A percentile compares a stretch with the other conserved stretches of the same genome.
Evolutionary conservation across 2,329 filamentous ascomycete species (phyloP).

Genomic region (Aureobasidium sp.): DNA sequence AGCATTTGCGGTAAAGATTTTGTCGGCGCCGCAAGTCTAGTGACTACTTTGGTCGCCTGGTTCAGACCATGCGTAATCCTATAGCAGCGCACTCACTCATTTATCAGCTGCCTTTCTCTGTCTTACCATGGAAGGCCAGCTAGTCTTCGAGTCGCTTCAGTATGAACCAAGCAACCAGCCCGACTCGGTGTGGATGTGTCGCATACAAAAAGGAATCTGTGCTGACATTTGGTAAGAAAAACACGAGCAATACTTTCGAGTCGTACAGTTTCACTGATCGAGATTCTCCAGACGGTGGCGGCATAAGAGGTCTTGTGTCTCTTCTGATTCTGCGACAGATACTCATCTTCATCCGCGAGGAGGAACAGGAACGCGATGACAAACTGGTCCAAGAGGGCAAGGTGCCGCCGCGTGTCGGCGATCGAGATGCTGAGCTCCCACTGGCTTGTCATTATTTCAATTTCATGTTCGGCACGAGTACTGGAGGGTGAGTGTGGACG

Average conservation of each 20-base stretch:
- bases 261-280: not conserved
- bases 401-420: not conserved
- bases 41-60: not conserved
- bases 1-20: not conserved
- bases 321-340: constrained; percentile 32
- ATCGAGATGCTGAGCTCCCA: not conserved
- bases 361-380: not conserved
- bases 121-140: not conserved
- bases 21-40: not conserved
- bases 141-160: constrained; percentile 1
- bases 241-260: no score
- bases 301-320: constrained; percentile 35
- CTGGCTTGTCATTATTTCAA: constrained; percentile 35
- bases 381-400: not conserved
- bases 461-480: constrained; percentile 36
- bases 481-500: constrained; percentile 30
- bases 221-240: not conserved
- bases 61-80: not conserved
- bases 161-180: not conserved
- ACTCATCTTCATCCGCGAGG: constrained; percentile 28
- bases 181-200: not conserved
- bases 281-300: constrained; percentile 32
- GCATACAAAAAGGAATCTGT: not conserved
- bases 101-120: not conserved
- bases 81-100: not conserved